These are phyloP conservation scores for Maudiozyma humilis DNA, from an alignment of 1,139 yeast species.

Conservation along the genomic window DNA sequence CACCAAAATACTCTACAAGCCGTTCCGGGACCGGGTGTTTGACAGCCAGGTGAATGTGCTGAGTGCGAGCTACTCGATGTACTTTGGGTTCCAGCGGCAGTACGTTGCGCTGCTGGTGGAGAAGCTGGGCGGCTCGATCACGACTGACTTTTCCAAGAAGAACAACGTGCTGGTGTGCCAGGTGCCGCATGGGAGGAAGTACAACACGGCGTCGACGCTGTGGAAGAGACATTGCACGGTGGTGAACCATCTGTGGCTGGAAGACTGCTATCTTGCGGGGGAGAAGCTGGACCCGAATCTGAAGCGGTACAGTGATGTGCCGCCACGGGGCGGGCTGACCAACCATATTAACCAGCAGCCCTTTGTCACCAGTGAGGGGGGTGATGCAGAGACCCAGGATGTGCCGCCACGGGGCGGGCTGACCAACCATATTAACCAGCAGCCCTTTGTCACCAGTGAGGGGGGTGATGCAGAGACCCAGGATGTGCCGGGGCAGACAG, in stretches of 20 bases:
- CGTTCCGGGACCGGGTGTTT: conserved; percentile 31
- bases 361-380: not conserved
- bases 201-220: conserved; percentile 49
- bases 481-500: not conserved
- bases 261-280: conserved; percentile 39
- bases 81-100: conserved; percentile 72
- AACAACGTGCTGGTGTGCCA: conserved; percentile 70
- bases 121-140: conserved; percentile 66
- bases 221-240: conserved; percentile 51
- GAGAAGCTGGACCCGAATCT: not conserved
- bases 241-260: conserved; percentile 81
- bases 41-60: conserved; percentile 39
- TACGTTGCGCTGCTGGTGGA: conserved; percentile 56
- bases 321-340: not conserved
- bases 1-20: conserved; percentile 60
- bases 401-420: not conserved
- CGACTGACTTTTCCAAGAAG: conserved; percentile 54
- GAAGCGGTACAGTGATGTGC: not conserved
- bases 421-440: conserved; percentile 1
- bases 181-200: conserved; percentile 61
- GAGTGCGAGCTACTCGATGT: conserved; percentile 58
- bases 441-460: not conserved
- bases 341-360: conserved; percentile 1
- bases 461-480: not conserved
- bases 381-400: not conserved